phyloP scores from a whole-genome alignment of 2,329 filamentous ascomycete genomes.

The Pseudogymnoascus sp. region DNA sequence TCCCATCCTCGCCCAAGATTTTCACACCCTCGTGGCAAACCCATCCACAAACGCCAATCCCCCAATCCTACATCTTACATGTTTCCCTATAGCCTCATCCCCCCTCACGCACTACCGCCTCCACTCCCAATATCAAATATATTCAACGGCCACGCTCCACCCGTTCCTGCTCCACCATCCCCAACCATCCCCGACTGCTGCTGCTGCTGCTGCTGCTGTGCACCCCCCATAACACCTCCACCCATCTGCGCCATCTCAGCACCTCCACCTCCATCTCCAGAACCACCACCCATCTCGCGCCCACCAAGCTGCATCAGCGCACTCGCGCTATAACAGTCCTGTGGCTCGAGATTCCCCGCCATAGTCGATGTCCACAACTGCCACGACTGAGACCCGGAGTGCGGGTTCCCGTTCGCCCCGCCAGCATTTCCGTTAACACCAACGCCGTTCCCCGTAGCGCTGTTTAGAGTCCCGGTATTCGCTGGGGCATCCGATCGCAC shows the following conservation, averaged over 20 bases:
- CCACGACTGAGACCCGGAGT: slow-evolving; percentile 25
- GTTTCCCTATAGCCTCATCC: background rate
- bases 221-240: background rate
- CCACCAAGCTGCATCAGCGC: slow-evolving; percentile 27
- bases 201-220: background rate
- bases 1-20: background rate
- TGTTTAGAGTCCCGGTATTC: background rate
- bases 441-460: background rate
- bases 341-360: slow-evolving; percentile 23
- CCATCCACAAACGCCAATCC: background rate
- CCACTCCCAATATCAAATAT: slow-evolving; percentile 18
- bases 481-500: slow-evolving; percentile 11
- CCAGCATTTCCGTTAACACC: background rate
- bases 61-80: background rate
- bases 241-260: slow-evolving; percentile 8
- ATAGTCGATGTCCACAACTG: slow-evolving; percentile 26
- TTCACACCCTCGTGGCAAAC: background rate
- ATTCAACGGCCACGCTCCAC: slow-evolving; percentile 20
- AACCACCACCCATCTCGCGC: slow-evolving; percentile 15
- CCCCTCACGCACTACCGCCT: background rate
- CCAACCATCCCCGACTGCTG: background rate
- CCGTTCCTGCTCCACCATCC: slow-evolving; percentile 9
- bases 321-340: slow-evolving; percentile 26
- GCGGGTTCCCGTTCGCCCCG: background rate
- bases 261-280: slow-evolving; percentile 10